These are phyloP conservation scores for Arabidopsis hybrid DNA, from an alignment of 441 rosid genomes.

Conservation along the genomic window DNA sequence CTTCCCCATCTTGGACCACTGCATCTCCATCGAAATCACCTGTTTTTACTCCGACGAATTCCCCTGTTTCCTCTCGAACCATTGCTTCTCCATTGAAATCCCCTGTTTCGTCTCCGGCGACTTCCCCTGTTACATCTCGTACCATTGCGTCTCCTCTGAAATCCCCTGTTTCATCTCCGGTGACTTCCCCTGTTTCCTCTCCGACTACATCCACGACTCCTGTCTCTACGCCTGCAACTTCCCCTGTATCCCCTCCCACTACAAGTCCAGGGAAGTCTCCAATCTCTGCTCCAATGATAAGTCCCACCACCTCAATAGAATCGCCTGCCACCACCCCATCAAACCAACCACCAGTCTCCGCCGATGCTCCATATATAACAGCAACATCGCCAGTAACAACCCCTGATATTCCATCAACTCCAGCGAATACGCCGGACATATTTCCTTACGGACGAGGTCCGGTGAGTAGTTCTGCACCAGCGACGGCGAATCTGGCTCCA, in stretches of 20 bases:
- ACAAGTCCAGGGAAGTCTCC: slow-evolving; percentile 16
- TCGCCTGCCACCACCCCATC: slow-evolving; percentile 20
- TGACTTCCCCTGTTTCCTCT: slow-evolving; percentile 30
- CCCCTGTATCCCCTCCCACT: slow-evolving; percentile 20
- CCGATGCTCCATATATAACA: slow-evolving; percentile 41
- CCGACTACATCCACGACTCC: slow-evolving; percentile 8
- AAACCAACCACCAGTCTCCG: slow-evolving; percentile 41
- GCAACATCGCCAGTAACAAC: slow-evolving; percentile 45
- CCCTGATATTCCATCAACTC: slow-evolving; percentile 54
- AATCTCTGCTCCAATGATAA: not conserved
- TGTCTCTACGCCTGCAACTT: slow-evolving; percentile 4
- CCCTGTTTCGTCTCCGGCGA: slow-evolving; percentile 14
- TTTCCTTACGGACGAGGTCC: slow-evolving; percentile 63
- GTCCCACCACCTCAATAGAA: slow-evolving; percentile 12
- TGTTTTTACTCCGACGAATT: not conserved
- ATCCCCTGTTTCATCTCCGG: slow-evolving; percentile 22
- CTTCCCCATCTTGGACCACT: slow-evolving; percentile 13
- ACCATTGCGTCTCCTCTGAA: slow-evolving; percentile 34
- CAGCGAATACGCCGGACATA: slow-evolving; percentile 54
- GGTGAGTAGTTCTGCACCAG: slow-evolving; percentile 36
- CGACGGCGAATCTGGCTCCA: slow-evolving; percentile 41
- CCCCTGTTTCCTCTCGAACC: slow-evolving; percentile 33
- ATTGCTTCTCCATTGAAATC: slow-evolving; percentile 36
- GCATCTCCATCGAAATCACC: not conserved
- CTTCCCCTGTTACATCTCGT: slow-evolving; percentile 26